These are phyloP conservation scores for Micractinium sp. DNA, from an alignment of 139 green algal species.

Conservation along the genomic window DNA sequence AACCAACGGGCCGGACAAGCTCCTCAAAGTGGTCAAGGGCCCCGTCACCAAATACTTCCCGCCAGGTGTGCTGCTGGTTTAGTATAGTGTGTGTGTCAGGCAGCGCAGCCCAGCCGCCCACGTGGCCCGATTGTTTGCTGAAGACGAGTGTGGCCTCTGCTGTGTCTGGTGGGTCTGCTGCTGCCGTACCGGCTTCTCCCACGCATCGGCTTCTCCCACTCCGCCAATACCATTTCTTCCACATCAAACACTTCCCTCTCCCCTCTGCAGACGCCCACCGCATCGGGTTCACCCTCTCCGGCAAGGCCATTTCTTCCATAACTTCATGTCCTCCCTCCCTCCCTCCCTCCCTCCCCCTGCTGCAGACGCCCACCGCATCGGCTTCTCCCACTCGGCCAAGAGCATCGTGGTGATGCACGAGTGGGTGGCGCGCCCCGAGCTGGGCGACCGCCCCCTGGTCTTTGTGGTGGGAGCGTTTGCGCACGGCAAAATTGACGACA, in stretches of 20 bases:
- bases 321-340: background rate
- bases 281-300: no score
- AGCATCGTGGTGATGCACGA: slow-evolving; percentile 24
- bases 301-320: no score
- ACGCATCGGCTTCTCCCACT: slow-evolving; percentile 86
- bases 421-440: slow-evolving; percentile 16
- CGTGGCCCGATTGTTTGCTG: no score
- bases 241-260: no score
- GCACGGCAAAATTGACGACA: slow-evolving; percentile 86
- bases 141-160: no score
- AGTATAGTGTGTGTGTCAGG: background rate
- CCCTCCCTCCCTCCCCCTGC: no score
- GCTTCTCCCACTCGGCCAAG: slow-evolving; percentile 80
- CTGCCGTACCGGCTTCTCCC: background rate
- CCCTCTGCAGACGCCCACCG: no score
- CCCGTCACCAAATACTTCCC: slow-evolving; percentile 90
- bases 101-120: no score
- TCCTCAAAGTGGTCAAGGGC: slow-evolving; percentile 94
- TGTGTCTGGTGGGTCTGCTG: no score
- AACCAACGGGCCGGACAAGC: slow-evolving; percentile 94
- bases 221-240: slow-evolving; percentile 36
- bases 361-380: slow-evolving; percentile 70
- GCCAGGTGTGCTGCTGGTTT: slow-evolving; percentile 20
- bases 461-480: slow-evolving; percentile 95
- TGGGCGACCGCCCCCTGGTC: slow-evolving; percentile 64